Evolutionary conservation across 768 basidiomycete species (phyloP).

Genomic region (Steccherinum ochraceum): DNA sequence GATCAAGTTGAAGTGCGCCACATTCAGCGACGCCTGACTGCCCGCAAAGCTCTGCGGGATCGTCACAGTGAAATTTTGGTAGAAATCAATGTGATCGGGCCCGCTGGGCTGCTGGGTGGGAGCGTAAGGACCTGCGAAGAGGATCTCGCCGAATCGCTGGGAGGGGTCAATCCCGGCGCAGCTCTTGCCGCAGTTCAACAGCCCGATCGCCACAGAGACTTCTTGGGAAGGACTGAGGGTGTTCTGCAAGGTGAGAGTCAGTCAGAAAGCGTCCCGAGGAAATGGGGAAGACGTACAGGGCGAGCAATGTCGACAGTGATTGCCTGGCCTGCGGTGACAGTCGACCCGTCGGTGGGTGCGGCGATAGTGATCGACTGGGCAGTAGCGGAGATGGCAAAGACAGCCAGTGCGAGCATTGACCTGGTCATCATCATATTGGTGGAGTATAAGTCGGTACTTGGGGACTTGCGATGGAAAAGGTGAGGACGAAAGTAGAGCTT

Average conservation of each 20-base stretch:
- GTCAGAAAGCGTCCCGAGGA: not conserved
- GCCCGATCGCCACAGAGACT: conserved; percentile 2
- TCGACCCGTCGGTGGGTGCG: conserved; percentile 16
- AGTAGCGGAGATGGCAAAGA: conserved; percentile 13
- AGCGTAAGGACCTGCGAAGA: not conserved
- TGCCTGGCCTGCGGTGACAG: conserved; percentile 19
- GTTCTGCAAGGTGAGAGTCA: not conserved
- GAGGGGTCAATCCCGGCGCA: conserved; percentile 6
- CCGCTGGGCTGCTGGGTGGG: not conserved
- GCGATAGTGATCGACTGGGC: conserved; percentile 28
- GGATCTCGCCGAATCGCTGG: not conserved
- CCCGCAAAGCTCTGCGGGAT: conserved; percentile 1
- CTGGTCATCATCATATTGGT: conserved; percentile 10
- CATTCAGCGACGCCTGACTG: conserved; percentile 6
- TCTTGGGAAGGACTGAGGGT: not conserved
- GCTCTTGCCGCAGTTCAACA: not conserved
- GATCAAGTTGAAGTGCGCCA: conserved; percentile 4
- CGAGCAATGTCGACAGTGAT: conserved; percentile 27
- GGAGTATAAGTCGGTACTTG: too few species aligned
- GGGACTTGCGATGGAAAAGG: too few species aligned
- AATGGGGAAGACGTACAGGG: conserved; percentile 20
- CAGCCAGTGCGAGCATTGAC: conserved; percentile 13
- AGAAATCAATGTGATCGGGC: not conserved
- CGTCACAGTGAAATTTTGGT: conserved; percentile 11
- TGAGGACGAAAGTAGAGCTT: too few species aligned